Evolutionary conservation across 441 rosid genomes (phyloP), one percentile per base, ranked within the genome.

Genomic region (Euphorbia celastroides): DNA sequence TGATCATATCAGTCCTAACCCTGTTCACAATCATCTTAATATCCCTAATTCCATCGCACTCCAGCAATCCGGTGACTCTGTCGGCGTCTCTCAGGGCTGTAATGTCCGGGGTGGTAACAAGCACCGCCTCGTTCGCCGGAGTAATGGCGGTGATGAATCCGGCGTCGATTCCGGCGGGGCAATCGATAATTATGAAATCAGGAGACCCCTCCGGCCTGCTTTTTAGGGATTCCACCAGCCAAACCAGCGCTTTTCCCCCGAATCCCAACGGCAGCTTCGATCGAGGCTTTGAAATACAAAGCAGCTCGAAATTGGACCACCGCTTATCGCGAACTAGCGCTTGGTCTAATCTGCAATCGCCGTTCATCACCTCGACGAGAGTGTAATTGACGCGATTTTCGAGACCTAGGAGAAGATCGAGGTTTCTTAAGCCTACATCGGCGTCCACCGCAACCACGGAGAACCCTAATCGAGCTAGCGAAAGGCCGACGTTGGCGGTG

Each of bases 1-100:
- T 88, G n/a, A 93, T 93, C 98, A 93, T 88, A 74, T 90, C 97
- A 0, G 97, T 93, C 73, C 98, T 80, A 5, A 87, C 97, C 72
- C 97, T 65, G 64, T 93, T 93, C 78, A 93, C 97, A 30, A 93
- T 84, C 96, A 87, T 87, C 80, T 89, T 93, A 10, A 93, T 93
- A 70, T 90, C 98, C 70, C 95, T 65, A 19, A 93, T 93, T 16
- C 96, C 97, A 5, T 93, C 99, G 52, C 97, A 90, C 65, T 93
- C 99, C 2, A 93, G 69, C 66, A 91, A 65, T 7, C 97, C 97
- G 0, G 80, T 91, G 25, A 90, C 97, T 54, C 99, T 82, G 79
- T 93, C 99, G 0, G 97, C 97, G 19, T 93, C 99, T 0, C 99
- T 66, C 5, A 93, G 74, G 64, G 92, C 86, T 4, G 97, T 93